Evolutionary conservation across 495 filamentous ascomycete species (phyloP), one percentile per base, ranked within the genome.

Genomic region (Penicillium cataractarum): DNA sequence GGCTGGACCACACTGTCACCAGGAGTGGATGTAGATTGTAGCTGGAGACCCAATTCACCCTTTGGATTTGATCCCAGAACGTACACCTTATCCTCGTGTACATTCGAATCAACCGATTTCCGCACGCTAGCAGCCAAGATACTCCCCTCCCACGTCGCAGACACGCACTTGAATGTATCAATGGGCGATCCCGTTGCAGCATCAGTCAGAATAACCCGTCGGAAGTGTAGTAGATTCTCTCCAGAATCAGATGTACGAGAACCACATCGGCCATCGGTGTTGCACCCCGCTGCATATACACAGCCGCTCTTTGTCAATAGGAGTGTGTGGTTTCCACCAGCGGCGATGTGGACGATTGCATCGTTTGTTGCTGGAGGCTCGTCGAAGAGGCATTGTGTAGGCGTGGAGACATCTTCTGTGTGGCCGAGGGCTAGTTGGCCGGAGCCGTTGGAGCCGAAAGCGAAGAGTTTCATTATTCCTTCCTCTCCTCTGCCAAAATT

Each of bases 361-460:
- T 65, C 62, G 46, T 61, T 46, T 27, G 46, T 37, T 48, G 42
- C 54, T 21, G 19, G 37, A 62, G 37, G 71, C 60, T 29, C 65
- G 12, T 76, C 65, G 63, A 86, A 83, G 35, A 82, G 56, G 67
- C 89, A 91, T 59, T 70, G 76, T 50, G 87, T 83, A 5, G 92
- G 92, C 0, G 78, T 74, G 4, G 87, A 88, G 13, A 89, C 84
- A 72, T 97, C 93, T 61, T 92, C 82, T 48, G 76, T 81, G 74
- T 93, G 89, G 24, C 86, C 86, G 50, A 97, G 81, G 37, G 90
- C 92, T 37, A 99, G 84, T 71, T 99, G 95, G 55, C 92, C 91
- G 7, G 87, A 90, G 39, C 90, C 88, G 74, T 97, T 99, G 31
- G 94, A 97, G 35, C 95, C 95, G 64, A 97, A 86, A n/a, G 92